phyloP scores from a whole-genome alignment of 2,329 filamentous ascomycete genomes.

The Lecanicillium sp. region DNA sequence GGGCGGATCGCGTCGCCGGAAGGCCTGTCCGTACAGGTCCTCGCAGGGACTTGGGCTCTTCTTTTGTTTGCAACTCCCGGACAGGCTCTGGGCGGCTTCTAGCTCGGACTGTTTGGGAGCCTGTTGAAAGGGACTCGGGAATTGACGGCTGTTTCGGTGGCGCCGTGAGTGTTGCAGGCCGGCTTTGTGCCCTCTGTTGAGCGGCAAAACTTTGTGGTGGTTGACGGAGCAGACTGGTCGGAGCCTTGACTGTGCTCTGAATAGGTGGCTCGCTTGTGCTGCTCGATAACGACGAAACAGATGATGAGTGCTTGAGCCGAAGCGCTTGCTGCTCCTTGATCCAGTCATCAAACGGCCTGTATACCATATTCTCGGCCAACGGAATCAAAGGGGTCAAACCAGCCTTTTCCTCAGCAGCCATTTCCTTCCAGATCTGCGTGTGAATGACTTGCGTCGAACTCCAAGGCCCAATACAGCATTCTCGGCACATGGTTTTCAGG shows the following conservation, averaged over 20 bases:
- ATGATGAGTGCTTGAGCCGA: slow-evolving; percentile 21
- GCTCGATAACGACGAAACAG: slow-evolving; percentile 12
- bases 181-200: slow-evolving; percentile 52
- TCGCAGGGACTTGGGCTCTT: slow-evolving; percentile 5
- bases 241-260: slow-evolving; percentile 28
- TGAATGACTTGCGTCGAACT: slow-evolving; percentile 35
- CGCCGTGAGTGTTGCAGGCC: slow-evolving; percentile 24
- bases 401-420: slow-evolving; percentile 59
- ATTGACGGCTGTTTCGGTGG: slow-evolving; percentile 11
- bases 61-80: slow-evolving; percentile 2
- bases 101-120: slow-evolving; percentile 22
- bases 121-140: slow-evolving; percentile 13
- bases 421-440: slow-evolving; percentile 55
- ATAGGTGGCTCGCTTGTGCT: slow-evolving; percentile 17
- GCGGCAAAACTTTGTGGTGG: slow-evolving; percentile 59
- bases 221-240: slow-evolving; percentile 38
- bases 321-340: slow-evolving; percentile 43
- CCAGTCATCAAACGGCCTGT: slow-evolving; percentile 55
- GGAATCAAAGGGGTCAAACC: slow-evolving; percentile 57
- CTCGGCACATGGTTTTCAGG: slow-evolving; percentile 47
- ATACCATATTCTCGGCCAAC: slow-evolving; percentile 52
- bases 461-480: slow-evolving; percentile 52
- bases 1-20: slow-evolving; percentile 16
- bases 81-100: slow-evolving; percentile 15
- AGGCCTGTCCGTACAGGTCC: slow-evolving; percentile 4